Evolutionary conservation across 2,329 filamentous ascomycete genomes (phyloP).

Genomic region (Exophiala oligosperma): DNA sequence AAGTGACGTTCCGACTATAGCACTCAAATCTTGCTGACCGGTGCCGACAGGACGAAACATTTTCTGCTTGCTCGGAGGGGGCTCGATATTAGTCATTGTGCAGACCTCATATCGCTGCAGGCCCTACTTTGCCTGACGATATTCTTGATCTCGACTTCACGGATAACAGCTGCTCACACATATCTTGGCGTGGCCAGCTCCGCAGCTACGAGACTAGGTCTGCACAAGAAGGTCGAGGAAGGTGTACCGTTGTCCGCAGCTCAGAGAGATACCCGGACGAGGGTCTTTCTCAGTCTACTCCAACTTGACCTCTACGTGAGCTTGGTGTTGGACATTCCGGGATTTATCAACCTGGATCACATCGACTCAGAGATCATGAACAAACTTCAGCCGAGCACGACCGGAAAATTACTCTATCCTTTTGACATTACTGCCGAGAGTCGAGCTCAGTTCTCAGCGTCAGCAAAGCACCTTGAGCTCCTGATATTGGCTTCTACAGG

Average conservation of each 20-base stretch:
- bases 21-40: neutral
- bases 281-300: slow-evolving; percentile 19
- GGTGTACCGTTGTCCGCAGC: slow-evolving; percentile 5
- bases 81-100: slow-evolving; percentile 18
- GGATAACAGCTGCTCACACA: slow-evolving; percentile 20
- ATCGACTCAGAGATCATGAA: slow-evolving; percentile 10
- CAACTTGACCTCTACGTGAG: slow-evolving; percentile 24
- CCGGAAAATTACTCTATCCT: neutral
- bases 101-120: slow-evolving; percentile 22
- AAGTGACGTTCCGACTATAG: neutral
- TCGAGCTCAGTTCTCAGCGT: slow-evolving; percentile 9
- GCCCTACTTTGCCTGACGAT: slow-evolving; percentile 16
- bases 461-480: slow-evolving; percentile 14
- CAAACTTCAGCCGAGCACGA: slow-evolving; percentile 6
- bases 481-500: slow-evolving; percentile 6
- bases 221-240: slow-evolving; percentile 16
- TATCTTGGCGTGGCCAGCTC: slow-evolving; percentile 23
- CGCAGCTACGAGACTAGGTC: slow-evolving; percentile 19
- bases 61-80: slow-evolving; percentile 13
- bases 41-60: slow-evolving; percentile 13
- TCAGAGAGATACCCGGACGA: slow-evolving; percentile 12
- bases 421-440: slow-evolving; percentile 6
- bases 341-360: slow-evolving; percentile 18
- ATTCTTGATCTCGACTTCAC: slow-evolving; percentile 24
- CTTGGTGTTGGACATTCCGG: slow-evolving; percentile 23